These are phyloP conservation scores for Arachis stenosperma DNA, from an alignment of 306 rosid genomes.

Conservation along the genomic window DNA sequence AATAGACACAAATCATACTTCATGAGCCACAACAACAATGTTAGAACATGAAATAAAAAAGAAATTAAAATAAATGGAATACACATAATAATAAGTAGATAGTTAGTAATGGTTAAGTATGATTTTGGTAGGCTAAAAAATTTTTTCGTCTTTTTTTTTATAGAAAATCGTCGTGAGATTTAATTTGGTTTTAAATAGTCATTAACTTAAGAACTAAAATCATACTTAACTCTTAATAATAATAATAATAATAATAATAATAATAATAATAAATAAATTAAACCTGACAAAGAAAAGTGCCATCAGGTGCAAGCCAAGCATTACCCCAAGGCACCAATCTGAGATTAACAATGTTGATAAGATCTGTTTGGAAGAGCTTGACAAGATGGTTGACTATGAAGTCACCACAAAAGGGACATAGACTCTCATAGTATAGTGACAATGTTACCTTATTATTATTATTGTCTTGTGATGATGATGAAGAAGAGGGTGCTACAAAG, in stretches of 20 bases:
- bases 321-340: slow-evolving; percentile 94
- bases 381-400: slow-evolving; percentile 74
- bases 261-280: background rate
- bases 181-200: too few relatives aligned
- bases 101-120: too few relatives aligned
- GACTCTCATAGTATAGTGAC: slow-evolving; percentile 74
- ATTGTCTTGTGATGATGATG: slow-evolving; percentile 25
- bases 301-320: slow-evolving; percentile 61
- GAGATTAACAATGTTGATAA: slow-evolving; percentile 71
- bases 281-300: slow-evolving; percentile 70
- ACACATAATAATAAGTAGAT: background rate
- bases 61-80: background rate
- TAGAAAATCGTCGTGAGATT: too few relatives aligned
- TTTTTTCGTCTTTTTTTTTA: too few relatives aligned
- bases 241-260: background rate
- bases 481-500: slow-evolving; percentile 34
- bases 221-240: too few relatives aligned
- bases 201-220: too few relatives aligned
- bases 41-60: too few relatives aligned
- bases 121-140: too few relatives aligned
- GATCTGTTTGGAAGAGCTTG: slow-evolving; percentile 69
- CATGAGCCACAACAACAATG: too few relatives aligned
- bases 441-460: slow-evolving; percentile 56
- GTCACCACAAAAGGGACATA: slow-evolving; percentile 86
- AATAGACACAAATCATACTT: background rate